phyloP scores from a whole-genome alignment of 805 yeast species.

The Metschnikowia henanensis region DNA sequence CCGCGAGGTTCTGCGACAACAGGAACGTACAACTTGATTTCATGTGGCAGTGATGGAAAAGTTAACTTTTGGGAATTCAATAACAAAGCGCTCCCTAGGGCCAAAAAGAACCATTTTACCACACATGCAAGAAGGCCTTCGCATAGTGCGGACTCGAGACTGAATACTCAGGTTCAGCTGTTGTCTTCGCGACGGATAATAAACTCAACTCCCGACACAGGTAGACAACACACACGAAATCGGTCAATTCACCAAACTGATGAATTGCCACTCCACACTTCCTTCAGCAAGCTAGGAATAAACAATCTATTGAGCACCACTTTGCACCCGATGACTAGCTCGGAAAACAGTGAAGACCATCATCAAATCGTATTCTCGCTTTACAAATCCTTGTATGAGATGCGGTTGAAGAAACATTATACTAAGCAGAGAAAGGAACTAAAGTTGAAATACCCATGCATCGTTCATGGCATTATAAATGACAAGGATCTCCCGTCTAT shows the following conservation, averaged over 20 bases:
- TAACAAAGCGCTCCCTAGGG: slow-evolving; percentile 39
- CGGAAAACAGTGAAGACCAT: slow-evolving; percentile 20
- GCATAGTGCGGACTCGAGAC: slow-evolving; percentile 1
- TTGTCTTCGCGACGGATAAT: slow-evolving; percentile 5
- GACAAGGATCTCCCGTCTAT: slow-evolving; percentile 41
- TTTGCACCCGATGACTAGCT: slow-evolving; percentile 8
- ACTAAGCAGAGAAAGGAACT: slow-evolving; percentile 18
- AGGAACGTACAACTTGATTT: slow-evolving; percentile 31
- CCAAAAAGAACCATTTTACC: slow-evolving; percentile 24
- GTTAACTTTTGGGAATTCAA: slow-evolving; percentile 46
- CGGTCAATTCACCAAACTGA: slow-evolving; percentile 14
- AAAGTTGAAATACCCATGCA: slow-evolving; percentile 17
- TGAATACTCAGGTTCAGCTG: slow-evolving; percentile 5
- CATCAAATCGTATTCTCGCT: slow-evolving; percentile 30
- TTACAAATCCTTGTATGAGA: slow-evolving; percentile 35
- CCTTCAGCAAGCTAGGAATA: slow-evolving; percentile 18
- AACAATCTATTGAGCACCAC: slow-evolving; percentile 15
- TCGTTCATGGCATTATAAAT: slow-evolving; percentile 38
- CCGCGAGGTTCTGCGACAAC: neutral
- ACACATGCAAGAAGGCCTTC: slow-evolving; percentile 8
- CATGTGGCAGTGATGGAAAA: slow-evolving; percentile 42
- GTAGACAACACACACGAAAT: slow-evolving; percentile 8
- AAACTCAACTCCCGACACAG: neutral
- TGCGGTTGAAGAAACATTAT: slow-evolving; percentile 36
- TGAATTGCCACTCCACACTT: slow-evolving; percentile 10